Percentiles rank a stretch among this genome's conserved stretches.
Evolutionary conservation across 371 early-diverging fungal species (phyloP).

Genomic region (Zopfochytrium polystomum): DNA sequence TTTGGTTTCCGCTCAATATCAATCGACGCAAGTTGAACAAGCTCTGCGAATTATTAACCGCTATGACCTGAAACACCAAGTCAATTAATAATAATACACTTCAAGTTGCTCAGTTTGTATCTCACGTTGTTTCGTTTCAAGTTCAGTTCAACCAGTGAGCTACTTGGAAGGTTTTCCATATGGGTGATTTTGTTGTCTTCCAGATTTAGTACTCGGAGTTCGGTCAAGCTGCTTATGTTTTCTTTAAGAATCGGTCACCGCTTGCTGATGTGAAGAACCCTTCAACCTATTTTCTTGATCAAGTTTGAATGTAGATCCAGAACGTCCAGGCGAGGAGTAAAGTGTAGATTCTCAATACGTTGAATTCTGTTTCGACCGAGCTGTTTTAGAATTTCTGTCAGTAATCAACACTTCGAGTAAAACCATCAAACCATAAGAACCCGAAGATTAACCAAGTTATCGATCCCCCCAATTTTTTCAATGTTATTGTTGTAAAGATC

Average conservation of each 20-base stretch:
- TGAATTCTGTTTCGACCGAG: constrained; percentile 43
- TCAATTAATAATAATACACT: neutral
- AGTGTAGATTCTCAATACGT: constrained; percentile 33
- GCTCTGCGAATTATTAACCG: constrained; percentile 8
- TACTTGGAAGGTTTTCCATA: constrained; percentile 20
- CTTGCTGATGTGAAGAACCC: neutral
- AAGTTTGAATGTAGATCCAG: constrained; percentile 46
- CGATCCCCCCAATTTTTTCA: constrained; percentile 36
- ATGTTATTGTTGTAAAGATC: constrained; percentile 49
- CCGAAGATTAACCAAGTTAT: constrained; percentile 32
- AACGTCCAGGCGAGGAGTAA: constrained; percentile 36
- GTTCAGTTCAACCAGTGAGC: constrained; percentile 40
- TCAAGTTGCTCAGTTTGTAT: neutral
- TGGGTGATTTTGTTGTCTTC: constrained; percentile 42
- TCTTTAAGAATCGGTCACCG: constrained; percentile 20
- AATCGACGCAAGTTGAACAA: constrained; percentile 30
- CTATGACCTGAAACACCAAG: constrained; percentile 9
- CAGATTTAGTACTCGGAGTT: constrained; percentile 44
- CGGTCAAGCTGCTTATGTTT: constrained; percentile 32
- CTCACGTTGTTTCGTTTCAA: constrained; percentile 41
- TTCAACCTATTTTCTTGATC: constrained; percentile 36
- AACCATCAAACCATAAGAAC: constrained; percentile 33
- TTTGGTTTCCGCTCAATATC: constrained; percentile 25
- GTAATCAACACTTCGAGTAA: too few species aligned
- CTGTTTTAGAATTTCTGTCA: constrained; percentile 1